These are phyloP conservation scores for Yarrowia porcina DNA, from an alignment of 805 yeast genomes.

Conservation along the genomic window DNA sequence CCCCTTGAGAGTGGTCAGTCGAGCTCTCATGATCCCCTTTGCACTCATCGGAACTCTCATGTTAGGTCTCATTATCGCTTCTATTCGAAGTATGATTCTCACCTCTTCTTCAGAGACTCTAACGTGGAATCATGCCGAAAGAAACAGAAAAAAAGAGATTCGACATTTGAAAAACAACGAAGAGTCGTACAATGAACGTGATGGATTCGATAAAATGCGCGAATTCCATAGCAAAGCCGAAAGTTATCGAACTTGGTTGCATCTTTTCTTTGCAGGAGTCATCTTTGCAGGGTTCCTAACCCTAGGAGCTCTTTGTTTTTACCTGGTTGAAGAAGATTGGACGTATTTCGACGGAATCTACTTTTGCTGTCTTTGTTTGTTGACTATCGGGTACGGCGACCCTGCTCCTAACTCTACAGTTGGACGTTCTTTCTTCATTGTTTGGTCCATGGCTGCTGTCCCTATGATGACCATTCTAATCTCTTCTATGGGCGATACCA, in stretches of 20 bases:
- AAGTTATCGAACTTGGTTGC: not conserved
- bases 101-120: conserved; percentile 59
- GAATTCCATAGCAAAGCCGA: conserved; percentile 46
- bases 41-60: conserved; percentile 69
- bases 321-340: conserved; percentile 62
- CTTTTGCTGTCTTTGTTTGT: conserved; percentile 68
- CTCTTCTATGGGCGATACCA: conserved; percentile 64
- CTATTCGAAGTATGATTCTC: conserved; percentile 62
- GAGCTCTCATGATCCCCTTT: conserved; percentile 58
- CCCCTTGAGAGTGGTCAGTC: conserved; percentile 53
- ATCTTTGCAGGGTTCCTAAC: conserved; percentile 54
- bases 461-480: conserved; percentile 86
- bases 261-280: conserved; percentile 46
- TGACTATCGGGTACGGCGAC: conserved; percentile 86
- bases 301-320: conserved; percentile 65
- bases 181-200: conserved; percentile 33
- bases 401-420: conserved; percentile 58
- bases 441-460: conserved; percentile 79
- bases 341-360: conserved; percentile 66
- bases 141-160: conserved; percentile 42
- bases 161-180: conserved; percentile 27
- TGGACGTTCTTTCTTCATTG: conserved; percentile 68
- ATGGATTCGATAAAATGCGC: conserved; percentile 58
- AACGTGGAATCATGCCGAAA: conserved; percentile 63
- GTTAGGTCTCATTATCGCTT: conserved; percentile 69